A percentile compares a stretch with the other conserved stretches of the same genome.
Evolutionary conservation across 2,329 filamentous ascomycete species (phyloP).

Genomic region (Fusarium algeriense): DNA sequence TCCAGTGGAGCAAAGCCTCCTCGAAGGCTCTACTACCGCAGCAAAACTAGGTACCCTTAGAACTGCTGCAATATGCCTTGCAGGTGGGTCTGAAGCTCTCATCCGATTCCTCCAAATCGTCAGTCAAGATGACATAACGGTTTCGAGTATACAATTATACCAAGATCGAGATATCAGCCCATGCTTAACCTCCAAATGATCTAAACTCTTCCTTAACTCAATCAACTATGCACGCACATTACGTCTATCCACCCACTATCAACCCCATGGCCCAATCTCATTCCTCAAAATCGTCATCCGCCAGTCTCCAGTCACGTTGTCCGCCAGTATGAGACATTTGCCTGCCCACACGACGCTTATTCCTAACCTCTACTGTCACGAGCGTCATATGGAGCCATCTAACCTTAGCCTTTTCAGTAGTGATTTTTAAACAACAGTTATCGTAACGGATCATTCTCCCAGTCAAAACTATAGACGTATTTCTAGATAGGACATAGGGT

Average conservation of each 20-base stretch:
- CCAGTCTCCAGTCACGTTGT: conserved; percentile 38
- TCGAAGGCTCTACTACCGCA: neutral
- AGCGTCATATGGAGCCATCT: conserved; percentile 19
- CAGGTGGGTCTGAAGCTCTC: conserved; percentile 21
- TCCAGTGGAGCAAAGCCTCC: conserved; percentile 21
- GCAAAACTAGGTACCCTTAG: neutral
- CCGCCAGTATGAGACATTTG: conserved; percentile 27
- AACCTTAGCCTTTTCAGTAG: neutral
- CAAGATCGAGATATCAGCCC: conserved; percentile 33
- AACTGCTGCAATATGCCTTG: conserved; percentile 20
- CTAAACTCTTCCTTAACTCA: neutral
- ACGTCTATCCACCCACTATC: neutral
- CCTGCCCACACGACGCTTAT: conserved; percentile 21
- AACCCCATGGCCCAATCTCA: conserved; percentile 15
- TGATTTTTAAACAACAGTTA: neutral
- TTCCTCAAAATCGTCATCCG: conserved; percentile 31
- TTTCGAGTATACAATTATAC: neutral
- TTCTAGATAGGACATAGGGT: neutral
- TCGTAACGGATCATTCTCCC: neutral
- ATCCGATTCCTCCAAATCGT: neutral
- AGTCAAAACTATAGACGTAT: neutral
- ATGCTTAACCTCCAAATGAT: conserved; percentile 34
- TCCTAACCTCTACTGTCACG: conserved; percentile 29
- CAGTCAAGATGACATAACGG: conserved; percentile 8
- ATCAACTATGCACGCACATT: neutral